Evolutionary conservation across 2,329 filamentous ascomycete genomes (phyloP), one percentile per base, ranked within the genome.

Genomic region (Zymoseptoria brevis): DNA sequence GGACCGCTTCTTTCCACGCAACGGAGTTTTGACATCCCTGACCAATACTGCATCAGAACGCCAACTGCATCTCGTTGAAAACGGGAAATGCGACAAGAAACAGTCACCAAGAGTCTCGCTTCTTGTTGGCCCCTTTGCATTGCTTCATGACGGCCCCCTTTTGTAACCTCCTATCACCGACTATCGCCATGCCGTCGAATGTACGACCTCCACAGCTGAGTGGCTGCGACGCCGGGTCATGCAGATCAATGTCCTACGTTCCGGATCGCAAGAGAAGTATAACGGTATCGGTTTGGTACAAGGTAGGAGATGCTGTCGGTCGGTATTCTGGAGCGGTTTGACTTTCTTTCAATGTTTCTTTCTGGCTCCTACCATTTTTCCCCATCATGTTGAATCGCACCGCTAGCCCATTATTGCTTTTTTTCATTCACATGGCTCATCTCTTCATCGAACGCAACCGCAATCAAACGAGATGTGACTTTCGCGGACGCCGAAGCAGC

Each of bases 401-500:
- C 24, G 26, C 26, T 29, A 53, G 9, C 4, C 24, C 19, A 24
- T n/a, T 29, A n/a, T n/a, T n/a, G n/a, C 1, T 54, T 51, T 8
- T 54, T 61, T 48, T 24, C 57, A 11, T 51, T 64, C 11, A 29
- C 54, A 16, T 30, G 55, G n/a, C 29, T 60, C 4, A 21, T 61
- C 19, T 56, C 49, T 19, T 41, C 61, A 2, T 53, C 57, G 35
- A 30, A 50, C 4, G 50, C 58, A 30, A 56, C 56, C 16, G 48
- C 57, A n/a, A 30, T 53, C 9, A 57, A 50, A 30, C 45, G 60
- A 55, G 65, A 67, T 54, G 59, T 70, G 21, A 67, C 66, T 2
- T 30, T 57, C 4, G 35, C 56, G 5, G 60, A 71, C 50, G 69
- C 68, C 5, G 63, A 68, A 55, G 57, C 62, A 30, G 64, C 63